Evolutionary conservation across 345 rosid species (phyloP).

Genomic region (Salix viminalis): DNA sequence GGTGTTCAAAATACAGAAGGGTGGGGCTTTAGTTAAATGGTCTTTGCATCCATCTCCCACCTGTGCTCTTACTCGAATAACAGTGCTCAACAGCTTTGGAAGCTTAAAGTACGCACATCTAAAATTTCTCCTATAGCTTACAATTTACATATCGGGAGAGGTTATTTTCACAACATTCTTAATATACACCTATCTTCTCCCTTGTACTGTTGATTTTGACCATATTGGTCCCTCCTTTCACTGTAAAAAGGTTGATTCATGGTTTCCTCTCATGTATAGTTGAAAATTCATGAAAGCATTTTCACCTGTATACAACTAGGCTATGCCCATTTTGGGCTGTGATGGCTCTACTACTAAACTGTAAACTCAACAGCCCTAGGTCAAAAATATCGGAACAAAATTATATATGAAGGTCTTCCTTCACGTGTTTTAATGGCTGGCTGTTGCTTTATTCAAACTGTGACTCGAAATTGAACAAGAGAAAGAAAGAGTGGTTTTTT

Average conservation of each 20-base stretch:
- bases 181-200: not conserved
- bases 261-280: not conserved
- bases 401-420: not conserved
- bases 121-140: not conserved
- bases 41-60: not conserved
- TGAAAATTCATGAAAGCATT: not conserved
- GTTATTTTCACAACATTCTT: not conserved
- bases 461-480: too few species aligned
- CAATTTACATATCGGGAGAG: not conserved
- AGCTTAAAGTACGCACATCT: not conserved
- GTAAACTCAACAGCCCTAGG: not conserved
- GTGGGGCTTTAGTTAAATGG: not conserved
- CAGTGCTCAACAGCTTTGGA: not conserved
- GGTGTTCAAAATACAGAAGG: not conserved
- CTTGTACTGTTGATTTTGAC: not conserved
- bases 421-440: not conserved
- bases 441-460: not conserved
- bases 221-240: not conserved
- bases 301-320: not conserved
- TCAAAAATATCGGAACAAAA: not conserved
- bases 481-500: too few species aligned
- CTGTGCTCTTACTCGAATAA: not conserved
- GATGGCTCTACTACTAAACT: not conserved
- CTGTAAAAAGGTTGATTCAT: not conserved
- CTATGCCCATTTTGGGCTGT: not conserved